A percentile compares a stretch with the other conserved stretches of the same genome.
These are phyloP conservation scores for Colletotrichum destructivum DNA, from an alignment of 2,329 filamentous ascomycete genomes.

Conservation along the genomic window DNA sequence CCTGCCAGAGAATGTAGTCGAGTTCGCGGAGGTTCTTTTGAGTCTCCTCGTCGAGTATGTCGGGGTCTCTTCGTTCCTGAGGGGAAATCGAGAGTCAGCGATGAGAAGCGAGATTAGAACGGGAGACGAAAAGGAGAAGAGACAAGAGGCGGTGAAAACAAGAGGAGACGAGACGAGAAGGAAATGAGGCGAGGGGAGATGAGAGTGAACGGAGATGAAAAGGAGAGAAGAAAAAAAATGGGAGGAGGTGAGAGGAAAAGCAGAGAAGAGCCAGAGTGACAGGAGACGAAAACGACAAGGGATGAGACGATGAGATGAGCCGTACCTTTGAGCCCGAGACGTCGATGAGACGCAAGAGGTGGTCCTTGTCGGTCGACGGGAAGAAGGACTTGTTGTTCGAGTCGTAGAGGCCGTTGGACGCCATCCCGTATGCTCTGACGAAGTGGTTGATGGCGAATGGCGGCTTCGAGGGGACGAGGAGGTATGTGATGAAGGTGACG, in stretches of 20 bases:
- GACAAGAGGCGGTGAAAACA: no score
- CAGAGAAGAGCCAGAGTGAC: no score
- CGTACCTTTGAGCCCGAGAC: conserved; percentile 13
- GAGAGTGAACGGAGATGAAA: no score
- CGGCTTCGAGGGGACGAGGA: not conserved
- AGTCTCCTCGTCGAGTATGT: not conserved
- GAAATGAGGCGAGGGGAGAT: no score
- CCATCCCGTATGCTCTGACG: not conserved
- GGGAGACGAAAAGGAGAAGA: not conserved
- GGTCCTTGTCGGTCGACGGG: conserved; percentile 9
- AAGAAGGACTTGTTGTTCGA: conserved; percentile 4
- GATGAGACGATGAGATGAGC: no score
- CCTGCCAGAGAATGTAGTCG: conserved; percentile 37
- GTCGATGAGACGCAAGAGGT: conserved; percentile 17
- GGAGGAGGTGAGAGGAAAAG: no score
- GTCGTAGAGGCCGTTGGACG: conserved; percentile 4
- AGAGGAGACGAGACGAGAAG: no score
- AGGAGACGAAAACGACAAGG: not conserved
- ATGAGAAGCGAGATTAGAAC: not conserved
- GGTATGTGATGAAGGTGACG: not conserved
- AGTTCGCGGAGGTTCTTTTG: conserved; percentile 17
- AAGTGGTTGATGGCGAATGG: not conserved
- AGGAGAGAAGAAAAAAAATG: no score
- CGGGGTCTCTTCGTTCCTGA: not conserved
- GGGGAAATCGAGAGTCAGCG: not conserved